phyloP scores from a whole-genome alignment of 805 yeast species.

The Suhomyces kilbournensis region DNA sequence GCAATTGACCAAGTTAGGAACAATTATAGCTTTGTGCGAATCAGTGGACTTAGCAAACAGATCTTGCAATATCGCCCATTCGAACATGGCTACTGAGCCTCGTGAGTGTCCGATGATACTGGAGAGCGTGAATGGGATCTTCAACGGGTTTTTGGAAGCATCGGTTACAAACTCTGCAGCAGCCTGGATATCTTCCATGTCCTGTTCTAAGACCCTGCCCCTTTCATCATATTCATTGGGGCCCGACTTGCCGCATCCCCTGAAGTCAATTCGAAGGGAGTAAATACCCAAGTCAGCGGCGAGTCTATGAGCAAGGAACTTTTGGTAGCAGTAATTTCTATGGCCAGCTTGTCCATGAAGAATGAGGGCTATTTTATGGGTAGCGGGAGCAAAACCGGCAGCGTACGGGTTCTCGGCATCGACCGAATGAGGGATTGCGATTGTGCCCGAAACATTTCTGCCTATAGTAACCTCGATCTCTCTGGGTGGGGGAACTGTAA shows the following conservation, averaged over 20 bases:
- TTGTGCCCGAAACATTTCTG: slow-evolving; percentile 35
- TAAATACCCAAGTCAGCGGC: slow-evolving; percentile 59
- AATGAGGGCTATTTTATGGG: slow-evolving; percentile 55
- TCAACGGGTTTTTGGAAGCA: slow-evolving; percentile 33
- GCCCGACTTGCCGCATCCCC: slow-evolving; percentile 80
- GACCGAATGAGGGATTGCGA: slow-evolving; percentile 36
- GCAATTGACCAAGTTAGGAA: slow-evolving; percentile 69
- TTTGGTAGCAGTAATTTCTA: slow-evolving; percentile 73
- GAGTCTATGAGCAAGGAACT: slow-evolving; percentile 55
- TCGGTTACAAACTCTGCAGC: slow-evolving; percentile 29
- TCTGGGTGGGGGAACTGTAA: slow-evolving; percentile 18
- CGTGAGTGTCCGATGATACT: slow-evolving; percentile 77
- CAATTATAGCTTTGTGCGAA: slow-evolving; percentile 32
- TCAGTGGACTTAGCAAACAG: slow-evolving; percentile 25
- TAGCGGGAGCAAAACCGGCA: slow-evolving; percentile 35
- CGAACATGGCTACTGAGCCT: slow-evolving; percentile 72
- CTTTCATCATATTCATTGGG: slow-evolving; percentile 32
- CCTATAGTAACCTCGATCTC: slow-evolving; percentile 36
- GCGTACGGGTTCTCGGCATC: slow-evolving; percentile 21
- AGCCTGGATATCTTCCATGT: slow-evolving; percentile 61
- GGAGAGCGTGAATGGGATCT: slow-evolving; percentile 45
- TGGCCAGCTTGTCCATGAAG: slow-evolving; percentile 89
- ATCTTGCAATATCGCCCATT: slow-evolving; percentile 58
- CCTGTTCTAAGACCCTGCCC: slow-evolving; percentile 64
- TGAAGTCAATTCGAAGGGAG: slow-evolving; percentile 76